Conservation (phyloP, 139 green algal species). For the Coccomyxa sp. region DNA sequence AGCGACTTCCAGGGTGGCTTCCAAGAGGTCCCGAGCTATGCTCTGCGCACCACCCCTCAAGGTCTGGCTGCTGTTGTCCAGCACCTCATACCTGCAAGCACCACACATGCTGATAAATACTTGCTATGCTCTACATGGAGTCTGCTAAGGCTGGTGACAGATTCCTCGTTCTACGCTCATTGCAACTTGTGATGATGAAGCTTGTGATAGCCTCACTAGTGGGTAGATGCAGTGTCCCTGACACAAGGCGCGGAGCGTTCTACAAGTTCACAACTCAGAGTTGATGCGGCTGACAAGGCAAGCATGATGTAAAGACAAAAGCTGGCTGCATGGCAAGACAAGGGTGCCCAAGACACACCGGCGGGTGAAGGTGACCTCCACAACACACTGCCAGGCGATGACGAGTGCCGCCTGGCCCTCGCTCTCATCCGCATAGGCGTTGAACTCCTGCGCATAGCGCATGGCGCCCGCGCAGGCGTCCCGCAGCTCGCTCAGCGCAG, state of each 20-base stretch:
- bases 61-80: conserved; percentile 7
- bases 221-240: neutral
- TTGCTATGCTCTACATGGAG: neutral
- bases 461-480: conserved; percentile 41
- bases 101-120: neutral
- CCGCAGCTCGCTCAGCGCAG: conserved; percentile 22
- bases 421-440: conserved; percentile 40
- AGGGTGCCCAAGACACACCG: conserved; percentile 32
- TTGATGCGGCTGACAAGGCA: neutral
- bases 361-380: conserved; percentile 46
- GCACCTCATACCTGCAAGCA: conserved; percentile 11
- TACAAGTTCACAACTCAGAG: neutral
- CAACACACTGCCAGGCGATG: conserved; percentile 48
- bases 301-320: neutral
- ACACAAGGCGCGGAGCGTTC: neutral
- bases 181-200: neutral
- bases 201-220: neutral
- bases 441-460: conserved; percentile 49
- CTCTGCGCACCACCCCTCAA: conserved; percentile 5
- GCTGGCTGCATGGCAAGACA: neutral
- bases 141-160: neutral
- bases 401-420: conserved; percentile 39
- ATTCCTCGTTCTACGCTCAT: neutral
- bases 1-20: neutral
- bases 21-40: neutral